Conservation (phyloP, 768 basidiomycete genomes). For the Podaxis sp. region DNA sequence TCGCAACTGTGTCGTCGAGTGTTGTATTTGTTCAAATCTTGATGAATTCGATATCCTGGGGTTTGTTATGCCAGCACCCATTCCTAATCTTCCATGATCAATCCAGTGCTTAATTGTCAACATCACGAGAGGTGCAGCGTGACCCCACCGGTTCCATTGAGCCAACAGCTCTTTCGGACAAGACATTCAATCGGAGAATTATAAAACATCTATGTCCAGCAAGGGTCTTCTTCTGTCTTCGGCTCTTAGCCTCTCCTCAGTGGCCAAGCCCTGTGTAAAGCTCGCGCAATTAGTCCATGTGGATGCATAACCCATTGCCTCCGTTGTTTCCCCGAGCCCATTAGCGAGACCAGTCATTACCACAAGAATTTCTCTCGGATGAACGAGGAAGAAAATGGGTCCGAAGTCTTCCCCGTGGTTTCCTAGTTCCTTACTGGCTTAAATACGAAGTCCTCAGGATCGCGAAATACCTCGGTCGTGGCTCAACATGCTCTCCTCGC, state of each 20-base stretch:
- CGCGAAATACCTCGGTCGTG: neutral
- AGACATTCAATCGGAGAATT: neutral
- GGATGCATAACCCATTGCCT: neutral
- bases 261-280: neutral
- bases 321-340: slow-evolving; percentile 6
- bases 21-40: neutral
- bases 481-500: neutral
- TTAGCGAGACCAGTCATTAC: slow-evolving; percentile 3
- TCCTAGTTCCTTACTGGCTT: slow-evolving; percentile 17
- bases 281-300: neutral
- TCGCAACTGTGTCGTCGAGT: neutral
- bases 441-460: neutral
- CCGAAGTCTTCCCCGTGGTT: slow-evolving; percentile 19
- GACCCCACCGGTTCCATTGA: neutral
- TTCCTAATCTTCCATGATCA: neutral
- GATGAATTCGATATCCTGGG: neutral
- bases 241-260: neutral
- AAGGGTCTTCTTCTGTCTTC: neutral
- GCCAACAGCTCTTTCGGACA: neutral
- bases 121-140: neutral
- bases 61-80: neutral
- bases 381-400: slow-evolving; percentile 2
- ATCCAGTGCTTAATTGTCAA: neutral
- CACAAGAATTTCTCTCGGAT: slow-evolving; percentile 1
- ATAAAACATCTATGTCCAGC: neutral